Evolutionary conservation across 345 rosid genomes (phyloP).

Genomic region (Populus deltoides): DNA sequence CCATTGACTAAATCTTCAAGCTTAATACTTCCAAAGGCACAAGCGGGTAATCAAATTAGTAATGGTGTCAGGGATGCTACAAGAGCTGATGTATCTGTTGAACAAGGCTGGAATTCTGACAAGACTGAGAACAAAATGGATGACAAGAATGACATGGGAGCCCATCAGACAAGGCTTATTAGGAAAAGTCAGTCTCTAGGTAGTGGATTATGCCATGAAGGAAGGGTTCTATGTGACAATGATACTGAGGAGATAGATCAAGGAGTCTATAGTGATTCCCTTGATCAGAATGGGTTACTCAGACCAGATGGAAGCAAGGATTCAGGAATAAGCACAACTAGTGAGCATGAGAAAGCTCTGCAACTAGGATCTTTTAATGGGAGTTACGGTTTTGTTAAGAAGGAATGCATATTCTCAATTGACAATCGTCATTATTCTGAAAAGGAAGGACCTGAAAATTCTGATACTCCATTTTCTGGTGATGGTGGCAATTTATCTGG

Average conservation of each 20-base stretch:
- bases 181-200: slow-evolving; percentile 80
- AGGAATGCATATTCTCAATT: slow-evolving; percentile 55
- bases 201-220: slow-evolving; percentile 48
- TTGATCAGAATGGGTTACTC: slow-evolving; percentile 33
- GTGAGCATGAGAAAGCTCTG: slow-evolving; percentile 31
- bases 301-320: slow-evolving; percentile 31
- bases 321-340: slow-evolving; percentile 26
- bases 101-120: slow-evolving; percentile 52
- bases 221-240: slow-evolving; percentile 30
- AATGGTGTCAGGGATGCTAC: slow-evolving; percentile 21
- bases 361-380: slow-evolving; percentile 42
- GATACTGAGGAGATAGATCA: slow-evolving; percentile 48
- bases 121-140: slow-evolving; percentile 37
- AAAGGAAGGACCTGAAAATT: slow-evolving; percentile 43
- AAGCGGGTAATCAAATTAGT: slow-evolving; percentile 29
- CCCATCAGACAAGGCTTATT: slow-evolving; percentile 28
- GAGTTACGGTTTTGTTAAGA: slow-evolving; percentile 39
- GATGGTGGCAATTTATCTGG: slow-evolving; percentile 43
- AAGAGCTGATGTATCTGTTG: slow-evolving; percentile 27
- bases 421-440: slow-evolving; percentile 55
- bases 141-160: slow-evolving; percentile 21
- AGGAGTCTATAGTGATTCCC: slow-evolving; percentile 49
- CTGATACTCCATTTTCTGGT: slow-evolving; percentile 38
- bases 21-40: slow-evolving; percentile 27
- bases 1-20: slow-evolving; percentile 29